Evolutionary conservation across 2,329 filamentous ascomycete genomes (phyloP).

Genomic region (Colletotrichum sp.): DNA sequence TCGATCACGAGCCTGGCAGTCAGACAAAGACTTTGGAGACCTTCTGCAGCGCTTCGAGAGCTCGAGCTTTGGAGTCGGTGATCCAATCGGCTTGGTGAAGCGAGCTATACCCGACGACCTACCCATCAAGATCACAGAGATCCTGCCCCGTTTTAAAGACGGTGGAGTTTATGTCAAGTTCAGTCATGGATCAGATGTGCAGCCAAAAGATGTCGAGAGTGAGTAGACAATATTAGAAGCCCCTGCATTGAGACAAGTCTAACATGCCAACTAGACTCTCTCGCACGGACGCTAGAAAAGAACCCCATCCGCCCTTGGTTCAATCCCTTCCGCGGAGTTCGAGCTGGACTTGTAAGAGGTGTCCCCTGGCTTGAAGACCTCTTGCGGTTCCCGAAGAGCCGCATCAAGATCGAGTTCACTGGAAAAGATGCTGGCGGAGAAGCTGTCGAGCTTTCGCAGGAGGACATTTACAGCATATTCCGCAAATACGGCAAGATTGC

Average conservation of each 20-base stretch:
- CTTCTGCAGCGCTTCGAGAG: conserved; percentile 58
- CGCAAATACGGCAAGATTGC: conserved; percentile 88
- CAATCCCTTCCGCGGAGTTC: conserved; percentile 77
- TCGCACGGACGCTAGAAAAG: conserved; percentile 67
- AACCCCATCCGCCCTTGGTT: conserved; percentile 87
- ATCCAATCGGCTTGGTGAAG: conserved; percentile 60
- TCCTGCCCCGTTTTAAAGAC: conserved; percentile 86
- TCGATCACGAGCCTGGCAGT: conserved; percentile 48
- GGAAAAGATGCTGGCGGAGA: conserved; percentile 73
- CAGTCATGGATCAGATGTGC: conserved; percentile 49
- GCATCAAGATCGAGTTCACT: conserved; percentile 85
- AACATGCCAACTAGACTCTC: conserved; percentile 40
- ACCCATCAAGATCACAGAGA: conserved; percentile 76
- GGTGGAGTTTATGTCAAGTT: conserved; percentile 95
- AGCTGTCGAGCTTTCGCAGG: conserved; percentile 81
- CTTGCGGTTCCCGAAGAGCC: conserved; percentile 77
- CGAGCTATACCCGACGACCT: conserved; percentile 67
- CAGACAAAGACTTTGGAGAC: conserved; percentile 54
- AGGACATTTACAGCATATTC: conserved; percentile 86
- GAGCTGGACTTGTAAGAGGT: conserved; percentile 77
- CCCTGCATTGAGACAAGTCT: neutral
- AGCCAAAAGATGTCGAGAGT: conserved; percentile 49
- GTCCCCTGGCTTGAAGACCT: conserved; percentile 95
- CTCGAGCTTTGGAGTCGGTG: conserved; percentile 52
- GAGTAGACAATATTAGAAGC: neutral